phyloP scores from a whole-genome alignment of 2,329 filamentous ascomycete species.

The Fusarium ambrosium region DNA sequence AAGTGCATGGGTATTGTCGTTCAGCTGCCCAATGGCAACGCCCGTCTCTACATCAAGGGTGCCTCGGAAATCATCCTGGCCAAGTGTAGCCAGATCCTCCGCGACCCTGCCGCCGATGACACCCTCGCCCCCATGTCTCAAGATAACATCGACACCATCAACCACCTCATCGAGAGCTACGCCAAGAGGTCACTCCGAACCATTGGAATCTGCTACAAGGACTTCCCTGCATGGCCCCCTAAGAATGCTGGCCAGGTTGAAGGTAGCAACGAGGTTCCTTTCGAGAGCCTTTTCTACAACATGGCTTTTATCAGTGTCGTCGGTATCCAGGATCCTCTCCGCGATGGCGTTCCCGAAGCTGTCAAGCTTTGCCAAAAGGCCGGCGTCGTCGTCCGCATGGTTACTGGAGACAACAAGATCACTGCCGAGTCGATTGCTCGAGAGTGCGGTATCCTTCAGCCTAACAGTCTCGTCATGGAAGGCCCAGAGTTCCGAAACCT shows the following conservation, averaged over 20 bases:
- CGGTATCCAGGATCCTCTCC: slow-evolving; percentile 85
- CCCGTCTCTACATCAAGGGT: slow-evolving; percentile 73
- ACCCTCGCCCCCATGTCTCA: slow-evolving; percentile 61
- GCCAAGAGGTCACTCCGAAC: slow-evolving; percentile 85
- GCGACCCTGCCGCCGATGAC: slow-evolving; percentile 62
- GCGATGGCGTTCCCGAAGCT: slow-evolving; percentile 79
- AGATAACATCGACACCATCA: slow-evolving; percentile 70
- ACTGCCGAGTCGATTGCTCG: slow-evolving; percentile 84
- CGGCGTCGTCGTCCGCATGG: slow-evolving; percentile 86
- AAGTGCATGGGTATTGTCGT: slow-evolving; percentile 78
- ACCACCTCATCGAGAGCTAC: slow-evolving; percentile 80
- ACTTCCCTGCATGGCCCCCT: slow-evolving; percentile 89
- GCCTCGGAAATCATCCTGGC: slow-evolving; percentile 74
- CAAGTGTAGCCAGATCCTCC: slow-evolving; percentile 66
- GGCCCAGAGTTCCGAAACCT: slow-evolving; percentile 83
- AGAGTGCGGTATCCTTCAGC: slow-evolving; percentile 81
- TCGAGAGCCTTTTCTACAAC: slow-evolving; percentile 75
- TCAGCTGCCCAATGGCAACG: slow-evolving; percentile 63
- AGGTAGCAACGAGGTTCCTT: slow-evolving; percentile 71
- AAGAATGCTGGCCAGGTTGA: slow-evolving; percentile 68
- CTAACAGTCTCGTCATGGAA: slow-evolving; percentile 80
- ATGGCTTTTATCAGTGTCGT: slow-evolving; percentile 80
- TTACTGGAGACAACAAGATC: slow-evolving; percentile 85
- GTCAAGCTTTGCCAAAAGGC: slow-evolving; percentile 80
- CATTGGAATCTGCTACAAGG: slow-evolving; percentile 85